Base-by-base conservation (phyloP, 2,329 filamentous ascomycete genomes). In the Aspergillus novofumigatus region DNA sequence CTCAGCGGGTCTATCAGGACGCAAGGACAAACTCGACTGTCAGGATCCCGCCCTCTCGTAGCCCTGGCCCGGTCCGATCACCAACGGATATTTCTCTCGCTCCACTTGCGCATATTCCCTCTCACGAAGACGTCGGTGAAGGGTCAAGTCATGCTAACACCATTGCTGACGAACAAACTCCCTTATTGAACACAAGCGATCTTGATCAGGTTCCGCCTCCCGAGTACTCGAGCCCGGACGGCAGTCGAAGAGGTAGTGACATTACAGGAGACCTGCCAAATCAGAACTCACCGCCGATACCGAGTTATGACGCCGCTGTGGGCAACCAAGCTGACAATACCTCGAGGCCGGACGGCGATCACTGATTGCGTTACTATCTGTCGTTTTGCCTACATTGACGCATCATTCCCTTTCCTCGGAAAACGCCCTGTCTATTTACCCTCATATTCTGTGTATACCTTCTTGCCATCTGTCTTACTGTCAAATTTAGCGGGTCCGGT, bases 1-100 rank as follows among this genome's bases (percentile, higher is more conserved):
- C 71, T 54, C 70, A 73, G 51, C 68, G 74, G 51, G 68, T 80
- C 55, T 72, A 75, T 58, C 70, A 82, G 53, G 81, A 83, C 54
- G 84, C 83, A 42, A 83, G 92, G 58, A 88, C 89, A 59, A 94
- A 89, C 67, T 89, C 90, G 53, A 92, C 91, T 66, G 87, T 92
- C 68, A 83, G 91, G 62, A 80, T 92, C 49, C 77, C 77, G 64
- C 80, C 86, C 60, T 89, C 92, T 8, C 89, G 89, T 21, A 96
- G 91, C 69, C 92, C 93, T 0, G 94, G 94, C 3, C 94, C 94
- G 1, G 83, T 92, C 59, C 85, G 93, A 65, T 95, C 91, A 68
- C 92, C 94, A 8, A 97, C 94, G 10, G 94, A 97, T 72, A 99
- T 99, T 63, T 97, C 92, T 8, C 83, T 99, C 50, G 90, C 92